These are phyloP conservation scores for Cladosporium sp. DNA, from an alignment of 2,329 filamentous ascomycete species.

Conservation along the genomic window DNA sequence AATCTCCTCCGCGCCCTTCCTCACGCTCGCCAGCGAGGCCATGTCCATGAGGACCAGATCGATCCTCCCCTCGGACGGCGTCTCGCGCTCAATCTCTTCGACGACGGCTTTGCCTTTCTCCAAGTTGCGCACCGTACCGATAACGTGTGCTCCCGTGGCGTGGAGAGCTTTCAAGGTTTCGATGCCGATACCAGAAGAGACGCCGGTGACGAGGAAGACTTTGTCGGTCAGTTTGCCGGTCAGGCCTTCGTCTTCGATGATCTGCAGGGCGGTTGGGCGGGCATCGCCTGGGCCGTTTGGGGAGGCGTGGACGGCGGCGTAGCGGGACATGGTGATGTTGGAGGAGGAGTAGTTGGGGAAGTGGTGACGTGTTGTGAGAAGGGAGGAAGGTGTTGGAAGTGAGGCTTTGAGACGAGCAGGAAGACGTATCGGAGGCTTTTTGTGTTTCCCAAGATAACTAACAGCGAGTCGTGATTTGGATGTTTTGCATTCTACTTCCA, in stretches of 20 bases:
- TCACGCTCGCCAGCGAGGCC: slow-evolving; percentile 30
- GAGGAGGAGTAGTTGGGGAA: not conserved
- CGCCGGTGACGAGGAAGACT: slow-evolving; percentile 42
- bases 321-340: slow-evolving; percentile 4
- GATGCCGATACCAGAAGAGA: slow-evolving; percentile 41
- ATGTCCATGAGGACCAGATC: slow-evolving; percentile 28
- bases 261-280: slow-evolving; percentile 23
- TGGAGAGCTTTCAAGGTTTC: slow-evolving; percentile 43
- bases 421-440: no score
- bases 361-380: no score
- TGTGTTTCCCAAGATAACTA: no score
- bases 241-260: slow-evolving; percentile 25
- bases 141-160: slow-evolving; percentile 43
- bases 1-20: slow-evolving; percentile 28
- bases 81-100: slow-evolving; percentile 22
- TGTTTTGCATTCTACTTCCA: no score
- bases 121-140: slow-evolving; percentile 41
- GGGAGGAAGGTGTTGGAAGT: not conserved
- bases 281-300: slow-evolving; percentile 25
- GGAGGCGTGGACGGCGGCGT: slow-evolving; percentile 32
- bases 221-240: slow-evolving; percentile 34
- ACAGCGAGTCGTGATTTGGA: no score
- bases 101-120: slow-evolving; percentile 34
- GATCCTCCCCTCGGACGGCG: slow-evolving; percentile 17
- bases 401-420: no score